These are phyloP conservation scores for Phytophthora tubulina DNA, from an alignment of 352 stramenopile species.

Conservation along the genomic window DNA sequence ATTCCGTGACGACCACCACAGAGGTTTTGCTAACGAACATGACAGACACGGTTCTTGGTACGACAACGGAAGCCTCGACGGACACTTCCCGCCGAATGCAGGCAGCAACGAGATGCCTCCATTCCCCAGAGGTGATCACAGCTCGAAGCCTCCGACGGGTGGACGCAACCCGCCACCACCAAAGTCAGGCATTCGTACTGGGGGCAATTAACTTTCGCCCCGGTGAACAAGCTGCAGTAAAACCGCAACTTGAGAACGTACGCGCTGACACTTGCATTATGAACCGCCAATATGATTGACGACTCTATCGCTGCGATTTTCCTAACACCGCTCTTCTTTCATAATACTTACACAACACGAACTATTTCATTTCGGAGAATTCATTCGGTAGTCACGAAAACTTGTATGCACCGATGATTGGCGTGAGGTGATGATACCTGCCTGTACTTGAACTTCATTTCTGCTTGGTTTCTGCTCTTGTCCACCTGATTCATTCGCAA, in stretches of 20 bases:
- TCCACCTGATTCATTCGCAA: conserved; percentile 16
- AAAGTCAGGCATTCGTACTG: background rate
- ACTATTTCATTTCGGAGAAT: no score
- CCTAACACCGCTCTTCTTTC: no score
- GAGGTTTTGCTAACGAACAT: no score
- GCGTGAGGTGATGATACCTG: background rate
- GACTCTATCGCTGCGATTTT: no score
- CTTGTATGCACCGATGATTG: no score
- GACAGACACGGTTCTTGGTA: background rate
- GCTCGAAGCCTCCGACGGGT: background rate
- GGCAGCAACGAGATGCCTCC: background rate
- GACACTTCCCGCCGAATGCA: conserved; percentile 1
- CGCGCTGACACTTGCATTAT: background rate
- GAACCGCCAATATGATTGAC: background rate
- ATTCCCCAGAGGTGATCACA: background rate
- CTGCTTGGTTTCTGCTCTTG: conserved; percentile 19
- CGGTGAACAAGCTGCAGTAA: background rate
- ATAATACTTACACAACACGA: no score
- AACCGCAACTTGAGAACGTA: background rate
- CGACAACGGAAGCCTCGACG: conserved; percentile 6
- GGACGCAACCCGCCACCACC: background rate
- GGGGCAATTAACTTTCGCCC: background rate
- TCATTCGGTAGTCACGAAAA: no score
- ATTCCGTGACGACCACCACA: no score
- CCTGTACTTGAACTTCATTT: conserved; percentile 23